Percentiles rank a stretch among this genome's conserved stretches.
These are phyloP conservation scores for Neoboletus brunneissimus DNA, from an alignment of 768 basidiomycete species.

Conservation along the genomic window DNA sequence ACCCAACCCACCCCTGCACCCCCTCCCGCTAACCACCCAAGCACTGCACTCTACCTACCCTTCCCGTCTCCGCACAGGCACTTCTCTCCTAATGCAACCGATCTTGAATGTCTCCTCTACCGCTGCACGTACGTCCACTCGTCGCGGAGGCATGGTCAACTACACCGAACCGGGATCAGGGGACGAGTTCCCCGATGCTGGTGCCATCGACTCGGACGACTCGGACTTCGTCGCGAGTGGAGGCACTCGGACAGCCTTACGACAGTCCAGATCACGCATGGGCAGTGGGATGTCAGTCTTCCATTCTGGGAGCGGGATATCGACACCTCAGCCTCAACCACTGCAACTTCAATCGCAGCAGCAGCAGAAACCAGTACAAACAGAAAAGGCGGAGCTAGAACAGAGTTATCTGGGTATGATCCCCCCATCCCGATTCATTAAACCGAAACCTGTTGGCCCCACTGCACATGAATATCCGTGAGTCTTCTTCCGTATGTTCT, in stretches of 20 bases:
- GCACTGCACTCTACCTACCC: constrained; percentile 81
- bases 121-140: constrained; percentile 44
- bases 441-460: constrained; percentile 50
- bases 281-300: constrained; percentile 53
- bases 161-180: constrained; percentile 85
- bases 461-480: constrained; percentile 76
- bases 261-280: constrained; percentile 44
- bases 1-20: constrained; percentile 52
- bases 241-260: constrained; percentile 56
- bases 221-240: constrained; percentile 75
- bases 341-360: constrained; percentile 17
- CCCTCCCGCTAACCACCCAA: constrained; percentile 62
- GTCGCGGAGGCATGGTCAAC: constrained; percentile 73
- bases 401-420: constrained; percentile 89
- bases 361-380: constrained; percentile 18
- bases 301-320: constrained; percentile 47
- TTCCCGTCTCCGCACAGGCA: constrained; percentile 86
- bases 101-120: constrained; percentile 48
- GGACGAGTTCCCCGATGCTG: constrained; percentile 78
- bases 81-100: constrained; percentile 89
- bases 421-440: constrained; percentile 78
- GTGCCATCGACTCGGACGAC: constrained; percentile 80
- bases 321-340: constrained; percentile 33
- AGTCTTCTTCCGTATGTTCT: constrained; percentile 34
- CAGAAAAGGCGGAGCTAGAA: constrained; percentile 63